phyloP scores from a whole-genome alignment of 345 rosid genomes.

The Nephelium lappaceum region DNA sequence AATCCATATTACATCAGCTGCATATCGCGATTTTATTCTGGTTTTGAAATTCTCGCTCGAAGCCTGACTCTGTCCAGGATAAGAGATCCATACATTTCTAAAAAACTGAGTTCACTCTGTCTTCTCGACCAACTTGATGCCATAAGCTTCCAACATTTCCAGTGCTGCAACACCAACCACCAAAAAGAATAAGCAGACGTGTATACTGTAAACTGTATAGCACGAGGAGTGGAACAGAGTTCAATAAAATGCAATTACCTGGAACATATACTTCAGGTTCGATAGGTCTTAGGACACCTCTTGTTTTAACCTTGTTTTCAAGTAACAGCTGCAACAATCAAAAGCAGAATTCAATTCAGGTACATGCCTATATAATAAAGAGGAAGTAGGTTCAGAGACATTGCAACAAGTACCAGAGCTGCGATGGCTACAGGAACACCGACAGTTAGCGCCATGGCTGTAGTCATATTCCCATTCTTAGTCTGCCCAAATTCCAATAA shows the following conservation, averaged over 20 bases:
- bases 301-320: slow-evolving; percentile 70
- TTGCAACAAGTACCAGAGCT: slow-evolving; percentile 62
- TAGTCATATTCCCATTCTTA: slow-evolving; percentile 56
- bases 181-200: not conserved
- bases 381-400: not conserved
- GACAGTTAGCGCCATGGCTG: slow-evolving; percentile 92
- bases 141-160: slow-evolving; percentile 73
- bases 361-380: not conserved
- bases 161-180: slow-evolving; percentile 59
- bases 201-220: not conserved
- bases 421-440: slow-evolving; percentile 91
- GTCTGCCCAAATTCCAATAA: slow-evolving; percentile 74
- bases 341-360: slow-evolving; percentile 15
- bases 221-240: not conserved
- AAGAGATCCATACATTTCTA: not conserved
- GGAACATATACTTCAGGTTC: slow-evolving; percentile 86
- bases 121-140: slow-evolving; percentile 74
- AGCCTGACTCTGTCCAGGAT: not conserved
- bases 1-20: not conserved
- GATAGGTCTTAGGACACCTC: slow-evolving; percentile 83
- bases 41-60: not conserved
- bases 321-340: slow-evolving; percentile 62
- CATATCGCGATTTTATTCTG: not conserved
- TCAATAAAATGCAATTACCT: slow-evolving; percentile 42
- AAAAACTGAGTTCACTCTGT: slow-evolving; percentile 32